These are phyloP conservation scores for Colletotrichum godetiae DNA, from an alignment of 2,329 filamentous ascomycete genomes.

Conservation along the genomic window DNA sequence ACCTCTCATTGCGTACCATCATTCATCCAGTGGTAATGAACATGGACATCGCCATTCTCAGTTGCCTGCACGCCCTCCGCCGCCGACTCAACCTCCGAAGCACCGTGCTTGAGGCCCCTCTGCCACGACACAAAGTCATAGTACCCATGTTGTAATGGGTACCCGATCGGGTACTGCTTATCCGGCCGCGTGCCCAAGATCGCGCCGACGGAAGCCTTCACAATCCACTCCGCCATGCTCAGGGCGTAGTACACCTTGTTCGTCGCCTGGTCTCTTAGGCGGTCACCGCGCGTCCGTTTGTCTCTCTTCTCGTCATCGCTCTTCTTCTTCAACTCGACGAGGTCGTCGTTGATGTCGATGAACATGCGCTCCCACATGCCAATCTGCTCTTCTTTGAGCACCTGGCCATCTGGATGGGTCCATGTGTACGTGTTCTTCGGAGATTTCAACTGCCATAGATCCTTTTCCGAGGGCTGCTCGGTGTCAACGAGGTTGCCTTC, in stretches of 20 bases:
- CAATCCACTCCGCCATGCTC: background rate
- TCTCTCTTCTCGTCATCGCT: background rate
- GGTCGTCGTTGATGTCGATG: slow-evolving; percentile 34
- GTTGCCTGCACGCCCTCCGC: too few relatives aligned
- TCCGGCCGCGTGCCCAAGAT: background rate
- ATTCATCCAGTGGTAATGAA: background rate
- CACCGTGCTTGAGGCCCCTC: background rate
- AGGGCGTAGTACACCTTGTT: background rate
- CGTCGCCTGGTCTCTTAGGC: background rate
- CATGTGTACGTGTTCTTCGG: slow-evolving; percentile 32
- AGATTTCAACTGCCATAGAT: slow-evolving; percentile 26
- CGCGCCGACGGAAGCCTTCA: background rate
- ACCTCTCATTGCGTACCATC: background rate
- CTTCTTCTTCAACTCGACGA: background rate
- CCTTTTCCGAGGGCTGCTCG: slow-evolving; percentile 31
- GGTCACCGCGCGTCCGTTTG: background rate
- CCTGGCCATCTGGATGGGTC: background rate
- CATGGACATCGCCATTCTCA: background rate
- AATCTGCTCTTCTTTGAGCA: slow-evolving; percentile 34
- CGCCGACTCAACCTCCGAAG: background rate
- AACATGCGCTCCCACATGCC: slow-evolving; percentile 39
- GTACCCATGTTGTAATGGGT: background rate
- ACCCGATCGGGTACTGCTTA: background rate
- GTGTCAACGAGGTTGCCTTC: slow-evolving; percentile 9
- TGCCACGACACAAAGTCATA: background rate